Conservation (phyloP, 1,139 yeast species). For the Geotrichum klebahnii region DNA sequence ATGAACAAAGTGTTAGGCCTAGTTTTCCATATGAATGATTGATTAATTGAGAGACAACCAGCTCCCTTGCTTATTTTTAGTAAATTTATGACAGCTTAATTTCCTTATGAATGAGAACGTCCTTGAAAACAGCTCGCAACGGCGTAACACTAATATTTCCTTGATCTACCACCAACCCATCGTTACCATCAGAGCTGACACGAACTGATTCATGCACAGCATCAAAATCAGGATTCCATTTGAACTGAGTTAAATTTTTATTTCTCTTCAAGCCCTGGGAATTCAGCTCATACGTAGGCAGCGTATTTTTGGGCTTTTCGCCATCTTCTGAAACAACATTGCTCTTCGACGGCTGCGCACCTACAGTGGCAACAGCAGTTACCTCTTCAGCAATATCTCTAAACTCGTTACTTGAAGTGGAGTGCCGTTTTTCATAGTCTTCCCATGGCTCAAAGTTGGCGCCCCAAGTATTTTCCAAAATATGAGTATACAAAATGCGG, state of each 20-base stretch:
- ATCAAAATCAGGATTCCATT: slow-evolving; percentile 82
- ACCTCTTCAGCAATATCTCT: slow-evolving; percentile 19
- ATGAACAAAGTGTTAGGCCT: too few species aligned
- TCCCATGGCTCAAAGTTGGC: slow-evolving; percentile 47
- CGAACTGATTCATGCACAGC: slow-evolving; percentile 60
- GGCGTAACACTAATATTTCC: slow-evolving; percentile 69
- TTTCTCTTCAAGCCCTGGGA: slow-evolving; percentile 19
- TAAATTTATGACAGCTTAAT: too few species aligned
- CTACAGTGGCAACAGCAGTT: slow-evolving; percentile 18
- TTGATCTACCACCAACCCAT: slow-evolving; percentile 46
- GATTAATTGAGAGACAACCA: too few species aligned
- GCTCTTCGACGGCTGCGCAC: slow-evolving; percentile 4
- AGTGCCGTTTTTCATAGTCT: slow-evolving; percentile 17
- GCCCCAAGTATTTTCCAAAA: slow-evolving; percentile 75
- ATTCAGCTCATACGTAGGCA: slow-evolving; percentile 16
- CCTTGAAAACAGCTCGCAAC: slow-evolving; percentile 66
- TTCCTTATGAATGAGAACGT: slow-evolving; percentile 58
- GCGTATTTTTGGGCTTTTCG: slow-evolving; percentile 15
- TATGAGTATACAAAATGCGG: slow-evolving; percentile 66
- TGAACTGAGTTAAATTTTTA: slow-evolving; percentile 43
- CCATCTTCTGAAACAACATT: slow-evolving; percentile 8
- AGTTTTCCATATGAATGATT: too few species aligned
- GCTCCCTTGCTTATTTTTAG: too few species aligned
- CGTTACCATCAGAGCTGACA: slow-evolving; percentile 47
- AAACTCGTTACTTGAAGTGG: background rate